These are phyloP conservation scores for Fusarium siculi DNA, from an alignment of 2,329 filamentous ascomycete genomes.

Conservation along the genomic window DNA sequence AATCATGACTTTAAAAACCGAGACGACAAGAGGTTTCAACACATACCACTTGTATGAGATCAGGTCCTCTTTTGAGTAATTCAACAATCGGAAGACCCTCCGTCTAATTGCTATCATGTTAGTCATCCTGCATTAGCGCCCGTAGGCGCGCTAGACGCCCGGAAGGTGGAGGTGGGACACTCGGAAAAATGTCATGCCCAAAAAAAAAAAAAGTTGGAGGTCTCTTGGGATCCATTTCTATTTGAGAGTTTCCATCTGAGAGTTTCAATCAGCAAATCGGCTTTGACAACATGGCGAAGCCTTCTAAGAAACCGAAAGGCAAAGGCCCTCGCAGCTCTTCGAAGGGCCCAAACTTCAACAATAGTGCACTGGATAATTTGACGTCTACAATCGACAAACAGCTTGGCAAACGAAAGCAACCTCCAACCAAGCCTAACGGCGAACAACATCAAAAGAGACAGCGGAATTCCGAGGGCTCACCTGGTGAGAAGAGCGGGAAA, in stretches of 20 bases:
- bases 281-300: slow-evolving; percentile 47
- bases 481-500: slow-evolving; percentile 36
- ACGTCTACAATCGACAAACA: slow-evolving; percentile 67
- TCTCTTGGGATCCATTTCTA: slow-evolving; percentile 15
- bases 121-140: slow-evolving; percentile 22
- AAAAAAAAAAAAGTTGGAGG: slow-evolving; percentile 42
- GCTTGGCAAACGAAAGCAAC: slow-evolving; percentile 60
- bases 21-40: not conserved
- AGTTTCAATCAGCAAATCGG: slow-evolving; percentile 25
- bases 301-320: slow-evolving; percentile 53
- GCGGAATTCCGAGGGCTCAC: slow-evolving; percentile 45
- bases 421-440: slow-evolving; percentile 48
- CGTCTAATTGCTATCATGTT: slow-evolving; percentile 5
- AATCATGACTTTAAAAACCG: slow-evolving; percentile 25
- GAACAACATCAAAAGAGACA: slow-evolving; percentile 53
- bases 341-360: slow-evolving; percentile 54
- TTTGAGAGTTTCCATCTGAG: slow-evolving; percentile 33
- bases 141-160: slow-evolving; percentile 36
- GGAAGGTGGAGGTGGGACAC: slow-evolving; percentile 29
- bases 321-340: slow-evolving; percentile 44
- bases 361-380: slow-evolving; percentile 61
- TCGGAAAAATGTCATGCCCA: slow-evolving; percentile 29
- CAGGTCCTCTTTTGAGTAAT: slow-evolving; percentile 4
- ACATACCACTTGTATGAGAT: not conserved
- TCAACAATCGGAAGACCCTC: slow-evolving; percentile 14